Conservation (phyloP, 306 rosid genomes). For the Dalbergia cultrata region DNA sequence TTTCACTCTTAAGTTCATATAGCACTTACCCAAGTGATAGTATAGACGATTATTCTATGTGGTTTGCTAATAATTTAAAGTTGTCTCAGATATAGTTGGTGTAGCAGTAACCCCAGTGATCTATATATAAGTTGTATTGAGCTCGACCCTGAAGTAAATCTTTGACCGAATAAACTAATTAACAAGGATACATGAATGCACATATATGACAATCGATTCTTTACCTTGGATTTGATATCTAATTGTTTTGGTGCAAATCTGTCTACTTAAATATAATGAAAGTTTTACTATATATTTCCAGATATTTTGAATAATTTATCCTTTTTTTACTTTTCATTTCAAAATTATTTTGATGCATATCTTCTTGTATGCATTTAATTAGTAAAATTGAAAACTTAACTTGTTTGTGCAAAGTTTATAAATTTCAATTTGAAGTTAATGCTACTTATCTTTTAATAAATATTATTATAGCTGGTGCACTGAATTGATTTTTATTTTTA, state of each 20-base stretch:
- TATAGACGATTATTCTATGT: not conserved
- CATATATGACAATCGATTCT: not conserved
- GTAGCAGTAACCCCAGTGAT: not conserved
- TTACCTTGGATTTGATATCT: not conserved
- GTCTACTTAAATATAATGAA: not conserved
- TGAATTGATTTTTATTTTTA: not conserved
- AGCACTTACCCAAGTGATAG: not conserved
- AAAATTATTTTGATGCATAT: too few species aligned
- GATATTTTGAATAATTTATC: not conserved
- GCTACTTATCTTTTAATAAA: not conserved
- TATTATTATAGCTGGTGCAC: not conserved
- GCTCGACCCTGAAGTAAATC: too few species aligned
- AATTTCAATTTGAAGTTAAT: too few species aligned
- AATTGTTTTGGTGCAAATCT: not conserved
- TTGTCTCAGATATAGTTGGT: too few species aligned
- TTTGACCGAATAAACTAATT: too few species aligned
- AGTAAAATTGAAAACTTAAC: too few species aligned
- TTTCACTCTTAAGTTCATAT: not conserved
- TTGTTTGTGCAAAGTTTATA: too few species aligned
- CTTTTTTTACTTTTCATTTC: not conserved
- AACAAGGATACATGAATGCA: too few species aligned
- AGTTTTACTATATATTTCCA: too few species aligned
- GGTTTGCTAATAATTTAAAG: not conserved
- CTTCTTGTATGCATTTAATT: not conserved
- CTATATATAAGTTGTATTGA: too few species aligned